Evolutionary conservation across 345 rosid genomes (phyloP).

Genomic region (Murraya koenigii): DNA sequence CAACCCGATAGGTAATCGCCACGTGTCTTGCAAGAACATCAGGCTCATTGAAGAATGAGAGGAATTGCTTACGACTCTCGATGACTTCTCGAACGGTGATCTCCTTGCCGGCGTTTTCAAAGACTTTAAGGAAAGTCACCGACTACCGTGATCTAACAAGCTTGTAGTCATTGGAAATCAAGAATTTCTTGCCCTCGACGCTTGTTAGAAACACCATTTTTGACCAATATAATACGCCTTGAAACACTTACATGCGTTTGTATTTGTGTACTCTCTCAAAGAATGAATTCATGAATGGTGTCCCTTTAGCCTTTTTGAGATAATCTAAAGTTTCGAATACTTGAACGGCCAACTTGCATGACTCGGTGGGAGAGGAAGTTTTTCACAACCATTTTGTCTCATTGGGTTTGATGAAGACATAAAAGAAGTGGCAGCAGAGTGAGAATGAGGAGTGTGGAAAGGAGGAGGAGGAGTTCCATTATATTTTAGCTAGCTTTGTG

Average conservation of each 20-base stretch:
- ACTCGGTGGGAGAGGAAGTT: not conserved
- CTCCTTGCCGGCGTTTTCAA: not conserved
- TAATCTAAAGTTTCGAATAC: not conserved
- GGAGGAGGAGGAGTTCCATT: not conserved
- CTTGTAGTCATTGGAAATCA: not conserved
- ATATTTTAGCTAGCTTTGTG: too few relatives aligned
- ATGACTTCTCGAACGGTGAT: not conserved
- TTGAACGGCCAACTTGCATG: not conserved
- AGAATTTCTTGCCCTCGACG: not conserved
- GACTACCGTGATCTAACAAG: not conserved
- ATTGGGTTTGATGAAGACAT: not conserved
- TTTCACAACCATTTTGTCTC: not conserved
- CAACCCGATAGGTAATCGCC: not conserved
- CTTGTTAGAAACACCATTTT: not conserved
- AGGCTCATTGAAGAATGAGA: not conserved
- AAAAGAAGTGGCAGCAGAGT: not conserved
- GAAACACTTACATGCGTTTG: not conserved
- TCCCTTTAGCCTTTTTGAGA: not conserved
- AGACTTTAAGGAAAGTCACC: not conserved
- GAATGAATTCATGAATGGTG: not conserved
- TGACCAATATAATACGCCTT: not conserved
- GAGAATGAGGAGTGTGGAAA: not conserved
- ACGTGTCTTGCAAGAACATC: not conserved
- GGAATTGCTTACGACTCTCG: not conserved
- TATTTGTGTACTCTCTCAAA: not conserved